phyloP scores from a whole-genome alignment of 2,329 filamentous ascomycete genomes.

The Fusarium succisae region DNA sequence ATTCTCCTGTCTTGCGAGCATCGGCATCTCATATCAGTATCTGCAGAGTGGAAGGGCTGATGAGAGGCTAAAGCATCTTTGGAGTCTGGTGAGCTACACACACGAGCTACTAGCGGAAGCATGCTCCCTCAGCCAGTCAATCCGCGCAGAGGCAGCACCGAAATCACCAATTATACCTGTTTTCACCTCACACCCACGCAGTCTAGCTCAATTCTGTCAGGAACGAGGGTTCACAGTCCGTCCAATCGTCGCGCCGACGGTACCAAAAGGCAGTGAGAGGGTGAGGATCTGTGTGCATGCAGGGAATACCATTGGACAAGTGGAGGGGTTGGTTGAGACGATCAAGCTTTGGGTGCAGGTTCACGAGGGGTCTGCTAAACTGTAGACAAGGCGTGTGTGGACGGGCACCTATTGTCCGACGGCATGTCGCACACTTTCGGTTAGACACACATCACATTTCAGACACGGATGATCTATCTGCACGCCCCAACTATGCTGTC shows the following conservation, averaged over 20 bases:
- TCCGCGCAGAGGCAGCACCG: constrained; percentile 51
- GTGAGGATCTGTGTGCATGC: constrained; percentile 75
- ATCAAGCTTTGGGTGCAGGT: constrained; percentile 57
- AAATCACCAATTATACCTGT: constrained; percentile 73
- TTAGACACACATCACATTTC: too few species aligned
- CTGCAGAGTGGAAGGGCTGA: constrained; percentile 62
- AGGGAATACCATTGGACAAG: constrained; percentile 66
- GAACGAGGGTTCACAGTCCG: constrained; percentile 66
- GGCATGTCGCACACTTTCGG: too few species aligned
- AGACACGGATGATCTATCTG: too few species aligned
- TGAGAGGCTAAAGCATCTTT: constrained; percentile 43
- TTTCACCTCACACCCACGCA: constrained; percentile 65
- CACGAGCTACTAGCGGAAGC: constrained; percentile 56
- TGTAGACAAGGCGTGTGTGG: neutral
- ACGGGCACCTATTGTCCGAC: too few species aligned
- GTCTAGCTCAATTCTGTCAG: constrained; percentile 69
- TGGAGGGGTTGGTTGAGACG: constrained; percentile 60
- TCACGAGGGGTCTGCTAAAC: neutral
- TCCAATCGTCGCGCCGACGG: constrained; percentile 74
- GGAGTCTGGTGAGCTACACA: constrained; percentile 51
- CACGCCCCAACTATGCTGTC: too few species aligned
- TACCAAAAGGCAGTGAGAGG: constrained; percentile 69
- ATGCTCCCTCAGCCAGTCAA: constrained; percentile 16
- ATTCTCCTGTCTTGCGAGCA: constrained; percentile 67
- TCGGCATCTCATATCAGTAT: constrained; percentile 66